Conservation (phyloP, 257 asterid genomes). For the Jacaranda copaia region DNA sequence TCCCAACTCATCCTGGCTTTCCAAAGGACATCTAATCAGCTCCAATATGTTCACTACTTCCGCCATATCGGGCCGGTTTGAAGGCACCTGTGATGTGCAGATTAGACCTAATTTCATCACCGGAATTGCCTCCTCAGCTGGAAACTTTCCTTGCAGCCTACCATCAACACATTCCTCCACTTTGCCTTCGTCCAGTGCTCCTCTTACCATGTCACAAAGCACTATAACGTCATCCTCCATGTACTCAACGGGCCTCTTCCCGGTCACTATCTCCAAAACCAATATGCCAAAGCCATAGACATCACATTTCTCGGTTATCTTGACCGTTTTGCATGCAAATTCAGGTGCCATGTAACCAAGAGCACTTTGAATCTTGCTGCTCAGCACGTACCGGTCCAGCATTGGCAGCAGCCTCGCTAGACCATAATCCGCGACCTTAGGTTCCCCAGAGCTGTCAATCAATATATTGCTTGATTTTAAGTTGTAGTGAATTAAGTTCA, state of each 20-base stretch:
- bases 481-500: conserved; percentile 82
- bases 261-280: conserved; percentile 73
- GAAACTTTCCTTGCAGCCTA: conserved; percentile 76
- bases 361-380: conserved; percentile 94
- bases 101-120: conserved; percentile 82
- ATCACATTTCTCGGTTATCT: conserved; percentile 86
- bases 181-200: conserved; percentile 78
- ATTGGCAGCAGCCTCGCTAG: conserved; percentile 77
- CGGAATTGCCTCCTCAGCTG: conserved; percentile 83
- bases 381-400: conserved; percentile 78
- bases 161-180: conserved; percentile 78
- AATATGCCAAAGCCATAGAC: conserved; percentile 87
- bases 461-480: conserved; percentile 81
- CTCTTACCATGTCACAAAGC: conserved; percentile 90
- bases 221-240: conserved; percentile 94
- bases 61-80: conserved; percentile 87
- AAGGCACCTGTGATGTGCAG: conserved; percentile 92
- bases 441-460: conserved; percentile 68
- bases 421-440: conserved; percentile 86
- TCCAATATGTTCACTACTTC: conserved; percentile 90
- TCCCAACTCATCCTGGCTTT: conserved; percentile 67
- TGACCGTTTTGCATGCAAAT: conserved; percentile 85
- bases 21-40: conserved; percentile 75
- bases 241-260: conserved; percentile 92
- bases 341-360: conserved; percentile 97